Evolutionary conservation across 306 rosid species (phyloP), one percentile per base, ranked within the genome.

Genomic region (Citrullus mucosospermus): DNA sequence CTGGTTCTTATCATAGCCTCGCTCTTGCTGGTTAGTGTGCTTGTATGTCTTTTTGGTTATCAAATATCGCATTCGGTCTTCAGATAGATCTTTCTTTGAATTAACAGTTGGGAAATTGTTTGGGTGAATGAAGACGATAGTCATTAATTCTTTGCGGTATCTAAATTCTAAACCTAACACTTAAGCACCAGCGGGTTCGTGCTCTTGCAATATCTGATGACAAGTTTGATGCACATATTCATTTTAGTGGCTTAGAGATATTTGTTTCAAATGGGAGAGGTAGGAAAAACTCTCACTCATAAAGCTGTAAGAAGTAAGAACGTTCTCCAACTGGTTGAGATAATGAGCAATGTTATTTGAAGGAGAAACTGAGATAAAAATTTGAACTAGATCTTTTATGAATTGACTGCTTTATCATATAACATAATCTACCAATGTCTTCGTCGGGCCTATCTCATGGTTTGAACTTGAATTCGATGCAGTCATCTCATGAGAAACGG

Each of bases 1-100:
- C 96, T 77, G 98, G 97, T 81, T 88, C 97, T 85, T 94, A 94
- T 91, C 98, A 92, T 53, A 85, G 86, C 91, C 88, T 94, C 77
- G 98, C 96, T 84, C 91, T 92, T 39, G 82, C 95, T 82, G 96
- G 98, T 94, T 79, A 39, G 57, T 58, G 76, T 82, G 60, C 13
- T 44, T 44, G 39, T 70, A 0, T 70, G 1, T 48, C 13, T 46
- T 46, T 46, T 43, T 25, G 58, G 76, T 6, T 25, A 22, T 48
- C 58, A 25, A 46, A 44, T 28, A 0, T 41, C 41, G 74, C 28
- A 39, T 67, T 67, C 25, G 32, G 28, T 25, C 28, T 25, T 25
- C 28, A 25, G 28, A 22, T 44, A 5, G 76, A 44, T 32, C 77
- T 71, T 48, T 20, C 6, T 71, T 46, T 71, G 22, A 13, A 6